Percentiles rank a stretch among this genome's conserved stretches.
phyloP scores from a whole-genome alignment of 148 eudicot species.

The Suaeda aralocaspica region DNA sequence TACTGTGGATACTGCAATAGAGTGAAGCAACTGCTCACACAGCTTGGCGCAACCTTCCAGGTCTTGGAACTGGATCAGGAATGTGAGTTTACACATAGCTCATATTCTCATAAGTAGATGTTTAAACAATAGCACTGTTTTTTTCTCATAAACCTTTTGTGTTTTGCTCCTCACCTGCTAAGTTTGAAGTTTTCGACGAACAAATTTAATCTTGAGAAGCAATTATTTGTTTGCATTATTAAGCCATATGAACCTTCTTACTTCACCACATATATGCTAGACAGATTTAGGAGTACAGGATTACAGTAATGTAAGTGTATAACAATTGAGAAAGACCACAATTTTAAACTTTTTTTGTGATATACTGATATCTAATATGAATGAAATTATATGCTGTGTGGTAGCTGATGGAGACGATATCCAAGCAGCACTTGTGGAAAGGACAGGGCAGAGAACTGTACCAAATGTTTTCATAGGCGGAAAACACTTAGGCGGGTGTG shows the following conservation, averaged over 20 bases:
- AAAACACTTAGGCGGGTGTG: slow-evolving; percentile 69
- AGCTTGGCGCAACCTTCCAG: slow-evolving; percentile 55
- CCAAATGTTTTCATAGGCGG: slow-evolving; percentile 85
- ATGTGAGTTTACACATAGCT: slow-evolving; percentile 38
- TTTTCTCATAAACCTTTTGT: no score
- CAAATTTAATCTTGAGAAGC: neutral
- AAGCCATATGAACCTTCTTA: neutral
- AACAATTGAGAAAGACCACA: no score
- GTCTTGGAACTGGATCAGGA: slow-evolving; percentile 63
- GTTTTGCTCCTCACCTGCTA: neutral
- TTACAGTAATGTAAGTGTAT: no score
- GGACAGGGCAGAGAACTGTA: slow-evolving; percentile 82
- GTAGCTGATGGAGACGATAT: slow-evolving; percentile 67
- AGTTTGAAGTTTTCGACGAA: neutral
- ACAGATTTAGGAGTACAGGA: no score
- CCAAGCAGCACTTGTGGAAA: slow-evolving; percentile 61
- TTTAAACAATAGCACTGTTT: no score
- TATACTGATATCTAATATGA: neutral
- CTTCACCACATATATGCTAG: no score
- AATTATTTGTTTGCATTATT: neutral
- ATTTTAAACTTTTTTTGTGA: neutral
- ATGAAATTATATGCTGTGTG: neutral
- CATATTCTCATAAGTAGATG: no score
- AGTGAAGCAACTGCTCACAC: slow-evolving; percentile 59
- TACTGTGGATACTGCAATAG: slow-evolving; percentile 56